Evolutionary conservation across 495 filamentous ascomycete species (phyloP).

Genomic region (Tetracladium marchalianum): DNA sequence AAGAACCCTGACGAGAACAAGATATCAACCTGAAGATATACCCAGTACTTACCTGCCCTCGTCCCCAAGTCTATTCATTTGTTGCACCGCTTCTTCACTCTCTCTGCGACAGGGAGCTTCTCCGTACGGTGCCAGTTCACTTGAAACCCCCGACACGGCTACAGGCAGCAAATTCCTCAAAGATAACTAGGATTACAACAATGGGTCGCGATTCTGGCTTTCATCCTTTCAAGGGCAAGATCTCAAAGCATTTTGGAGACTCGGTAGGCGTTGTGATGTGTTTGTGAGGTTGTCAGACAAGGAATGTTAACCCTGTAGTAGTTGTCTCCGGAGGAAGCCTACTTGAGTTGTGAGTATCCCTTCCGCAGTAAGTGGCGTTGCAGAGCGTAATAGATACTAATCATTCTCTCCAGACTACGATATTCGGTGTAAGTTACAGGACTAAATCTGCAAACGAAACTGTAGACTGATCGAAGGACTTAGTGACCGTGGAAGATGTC

Average conservation of each 20-base stretch:
- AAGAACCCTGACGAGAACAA: too few species aligned
- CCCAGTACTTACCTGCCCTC: too few species aligned
- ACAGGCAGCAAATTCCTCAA: background rate
- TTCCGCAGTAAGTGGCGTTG: too few species aligned
- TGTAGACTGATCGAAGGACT: conserved; percentile 3
- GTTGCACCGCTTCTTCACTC: background rate
- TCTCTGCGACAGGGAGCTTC: background rate
- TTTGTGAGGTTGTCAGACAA: too few species aligned
- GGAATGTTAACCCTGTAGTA: background rate
- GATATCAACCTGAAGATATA: too few species aligned
- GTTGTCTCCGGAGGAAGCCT: conserved; percentile 23
- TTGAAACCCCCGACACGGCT: background rate
- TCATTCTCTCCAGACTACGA: conserved; percentile 16
- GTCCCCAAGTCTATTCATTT: too few species aligned
- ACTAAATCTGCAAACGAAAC: background rate
- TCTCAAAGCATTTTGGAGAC: conserved; percentile 32
- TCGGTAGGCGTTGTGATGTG: conserved; percentile 18
- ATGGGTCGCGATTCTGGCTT: conserved; percentile 24
- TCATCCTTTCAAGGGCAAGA: conserved; percentile 30
- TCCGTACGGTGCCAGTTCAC: background rate
- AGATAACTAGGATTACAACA: background rate
- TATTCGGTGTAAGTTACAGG: conserved; percentile 18
- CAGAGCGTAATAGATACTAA: background rate
- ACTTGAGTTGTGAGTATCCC: conserved; percentile 21
- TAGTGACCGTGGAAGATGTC: conserved; percentile 78